These are phyloP conservation scores for Paecilomyces variotii DNA, from an alignment of 2,329 filamentous ascomycete species.

Conservation along the genomic window DNA sequence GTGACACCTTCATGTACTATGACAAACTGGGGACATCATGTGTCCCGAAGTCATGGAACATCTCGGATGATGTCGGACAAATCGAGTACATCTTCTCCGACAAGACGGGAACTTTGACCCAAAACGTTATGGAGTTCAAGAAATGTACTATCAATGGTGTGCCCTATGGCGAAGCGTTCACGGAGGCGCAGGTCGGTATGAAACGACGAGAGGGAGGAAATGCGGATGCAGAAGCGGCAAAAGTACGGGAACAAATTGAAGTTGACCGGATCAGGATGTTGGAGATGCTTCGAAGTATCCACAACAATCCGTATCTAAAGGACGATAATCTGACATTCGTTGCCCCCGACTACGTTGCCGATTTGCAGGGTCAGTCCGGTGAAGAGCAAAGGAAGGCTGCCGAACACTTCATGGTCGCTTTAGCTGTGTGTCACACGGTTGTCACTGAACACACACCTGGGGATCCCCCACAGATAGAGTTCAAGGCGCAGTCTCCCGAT, in stretches of 20 bases:
- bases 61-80: constrained; percentile 94
- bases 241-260: constrained; percentile 69
- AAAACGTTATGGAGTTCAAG: constrained; percentile 99
- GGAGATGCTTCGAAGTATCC: constrained; percentile 60
- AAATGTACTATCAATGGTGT: constrained; percentile 96
- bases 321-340: constrained; percentile 89
- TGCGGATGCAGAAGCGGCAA: constrained; percentile 69
- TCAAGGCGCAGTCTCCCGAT: constrained; percentile 95
- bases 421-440: constrained; percentile 94
- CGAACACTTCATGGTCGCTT: constrained; percentile 84
- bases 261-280: constrained; percentile 67
- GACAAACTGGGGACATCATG: constrained; percentile 89
- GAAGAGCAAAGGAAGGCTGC: constrained; percentile 68
- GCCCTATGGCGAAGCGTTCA: constrained; percentile 94
- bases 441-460: constrained; percentile 84
- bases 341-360: constrained; percentile 78
- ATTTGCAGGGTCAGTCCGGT: constrained; percentile 70
- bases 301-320: constrained; percentile 84
- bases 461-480: constrained; percentile 83
- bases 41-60: constrained; percentile 97
- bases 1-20: constrained; percentile 94
- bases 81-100: constrained; percentile 99
- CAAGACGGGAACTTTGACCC: constrained; percentile 82
- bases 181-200: constrained; percentile 93
- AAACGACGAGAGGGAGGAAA: constrained; percentile 84